Conservation (phyloP, 371 early-diverging fungal genomes). For the Apophysomyces trapeziformis region DNA sequence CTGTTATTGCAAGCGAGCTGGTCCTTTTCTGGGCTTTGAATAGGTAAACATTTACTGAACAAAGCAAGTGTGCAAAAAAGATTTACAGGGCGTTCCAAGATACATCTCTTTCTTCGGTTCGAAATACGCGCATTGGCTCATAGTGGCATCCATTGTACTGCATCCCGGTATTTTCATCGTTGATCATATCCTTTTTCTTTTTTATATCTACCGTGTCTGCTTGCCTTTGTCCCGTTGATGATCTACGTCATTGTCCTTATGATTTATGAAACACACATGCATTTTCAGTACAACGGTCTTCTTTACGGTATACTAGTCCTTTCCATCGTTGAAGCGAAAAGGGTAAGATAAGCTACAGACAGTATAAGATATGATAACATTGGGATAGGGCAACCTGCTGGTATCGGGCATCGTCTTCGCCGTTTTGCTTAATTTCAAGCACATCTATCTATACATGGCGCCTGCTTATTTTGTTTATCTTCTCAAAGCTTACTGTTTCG, state of each 20-base stretch:
- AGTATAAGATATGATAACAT: neutral
- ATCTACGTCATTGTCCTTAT: conserved; percentile 1
- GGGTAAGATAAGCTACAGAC: conserved; percentile 45
- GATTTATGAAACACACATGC: conserved; percentile 61
- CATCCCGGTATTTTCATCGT: conserved; percentile 89
- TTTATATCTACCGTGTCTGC: neutral
- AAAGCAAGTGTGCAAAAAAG: neutral
- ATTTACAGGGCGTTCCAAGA: conserved; percentile 17
- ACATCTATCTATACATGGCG: conserved; percentile 94
- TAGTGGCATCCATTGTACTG: conserved; percentile 69
- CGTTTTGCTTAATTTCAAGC: conserved; percentile 92
- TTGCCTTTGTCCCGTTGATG: neutral
- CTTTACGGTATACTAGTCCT: conserved; percentile 87
- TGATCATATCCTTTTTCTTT: conserved; percentile 67
- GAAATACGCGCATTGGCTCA: conserved; percentile 41
- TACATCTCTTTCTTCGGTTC: conserved; percentile 44
- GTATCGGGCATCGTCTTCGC: conserved; percentile 86
- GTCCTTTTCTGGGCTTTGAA: conserved; percentile 73
- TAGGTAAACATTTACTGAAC: conserved; percentile 45
- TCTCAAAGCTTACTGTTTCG: conserved; percentile 82
- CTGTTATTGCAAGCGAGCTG: conserved; percentile 84
- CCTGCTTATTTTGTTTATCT: conserved; percentile 94
- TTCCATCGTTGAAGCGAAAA: conserved; percentile 76
- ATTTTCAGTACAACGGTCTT: conserved; percentile 98
- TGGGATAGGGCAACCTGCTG: conserved; percentile 59